phyloP scores from a whole-genome alignment of 352 stramenopile species.

The Pythium dissimile region DNA sequence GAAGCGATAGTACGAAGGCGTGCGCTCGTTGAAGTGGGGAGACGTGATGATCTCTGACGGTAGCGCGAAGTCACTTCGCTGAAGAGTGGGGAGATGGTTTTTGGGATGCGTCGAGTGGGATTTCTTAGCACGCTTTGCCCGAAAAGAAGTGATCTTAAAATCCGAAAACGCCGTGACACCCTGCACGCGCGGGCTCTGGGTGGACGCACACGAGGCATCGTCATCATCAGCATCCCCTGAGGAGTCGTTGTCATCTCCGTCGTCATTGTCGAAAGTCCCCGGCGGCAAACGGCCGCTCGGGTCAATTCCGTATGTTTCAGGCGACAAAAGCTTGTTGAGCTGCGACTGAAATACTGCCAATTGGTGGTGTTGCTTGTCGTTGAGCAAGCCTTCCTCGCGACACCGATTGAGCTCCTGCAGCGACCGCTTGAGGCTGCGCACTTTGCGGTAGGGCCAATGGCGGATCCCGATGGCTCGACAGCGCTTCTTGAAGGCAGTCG shows the following conservation, averaged over 20 bases:
- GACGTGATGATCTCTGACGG: conserved; percentile 19
- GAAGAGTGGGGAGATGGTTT: conserved; percentile 11
- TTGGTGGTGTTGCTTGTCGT: conserved; percentile 76
- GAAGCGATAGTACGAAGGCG: conserved; percentile 11
- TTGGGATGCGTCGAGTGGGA: not conserved
- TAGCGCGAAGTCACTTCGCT: conserved; percentile 20
- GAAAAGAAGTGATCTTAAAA: conserved; percentile 30
- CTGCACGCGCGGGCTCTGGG: conserved; percentile 33
- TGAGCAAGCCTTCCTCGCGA: conserved; percentile 57
- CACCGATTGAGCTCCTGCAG: conserved; percentile 60
- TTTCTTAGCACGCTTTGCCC: conserved; percentile 24
- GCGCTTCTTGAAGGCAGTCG: conserved; percentile 59
- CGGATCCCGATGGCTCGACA: conserved; percentile 58
- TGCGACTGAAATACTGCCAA: conserved; percentile 63
- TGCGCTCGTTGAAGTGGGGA: not conserved
- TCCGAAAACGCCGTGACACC: conserved; percentile 22
- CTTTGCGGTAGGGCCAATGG: conserved; percentile 63
- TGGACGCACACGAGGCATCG: conserved; percentile 26
- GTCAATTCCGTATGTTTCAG: conserved; percentile 80
- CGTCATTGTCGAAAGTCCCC: conserved; percentile 22
- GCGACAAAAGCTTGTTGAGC: conserved; percentile 71
- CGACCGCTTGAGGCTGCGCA: conserved; percentile 54
- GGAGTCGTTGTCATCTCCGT: conserved; percentile 35
- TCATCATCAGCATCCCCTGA: conserved; percentile 39
- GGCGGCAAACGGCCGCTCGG: conserved; percentile 46